Evolutionary conservation across 1,284 basidiomycete species (phyloP), one percentile per base, ranked within the genome.

Genomic region (Chondrostereum purpureum): DNA sequence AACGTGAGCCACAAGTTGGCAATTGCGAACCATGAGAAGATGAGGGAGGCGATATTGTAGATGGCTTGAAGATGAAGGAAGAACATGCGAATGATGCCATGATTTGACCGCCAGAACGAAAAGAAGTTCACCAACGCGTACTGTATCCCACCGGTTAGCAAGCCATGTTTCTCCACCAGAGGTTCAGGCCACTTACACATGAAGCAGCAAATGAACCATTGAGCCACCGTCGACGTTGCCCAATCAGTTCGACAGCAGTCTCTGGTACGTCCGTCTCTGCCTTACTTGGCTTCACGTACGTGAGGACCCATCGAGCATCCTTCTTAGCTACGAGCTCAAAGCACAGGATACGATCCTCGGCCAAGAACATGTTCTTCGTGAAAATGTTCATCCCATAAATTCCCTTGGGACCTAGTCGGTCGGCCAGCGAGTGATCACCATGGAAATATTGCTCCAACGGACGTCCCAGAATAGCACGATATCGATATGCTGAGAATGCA

Each of bases 311-410:
- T 51, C 76, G 71, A 54, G 91, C 88, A 39, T 77, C 75, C 3
- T 79, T 83, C 65, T 97, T 98, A 19, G 93, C 92, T 16, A 94
- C 94, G 39, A 98, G 74, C 66, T 98, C 93, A 66, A 97, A 98
- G 66, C 93, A 97, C 23, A 98, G 74, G 53, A 97, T 97, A 70
- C 87, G 88, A 75, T 94, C 91, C 66, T 93, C 91, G 44, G 91
- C 93, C 64, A 97, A 80, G 70, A 89, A 90, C 88, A 88, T 94
- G 72, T 93, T 94, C 68, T 90, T 90, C 23, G 89, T 94, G 70
- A 98, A 98, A 58, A 99, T 99, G 64, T 88, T 87, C 95, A 98
- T 98, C 23, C 93, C 92, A 54, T 96, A 85, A 47, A 96, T 88
- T 67, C 94, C 95, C 69, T 96, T 95, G 34, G 83, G 75, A 14